Percentiles rank a stretch among this genome's conserved stretches.
Evolutionary conservation across 352 stramenopile genomes (phyloP).

Genomic region (Peronospora farinosa): DNA sequence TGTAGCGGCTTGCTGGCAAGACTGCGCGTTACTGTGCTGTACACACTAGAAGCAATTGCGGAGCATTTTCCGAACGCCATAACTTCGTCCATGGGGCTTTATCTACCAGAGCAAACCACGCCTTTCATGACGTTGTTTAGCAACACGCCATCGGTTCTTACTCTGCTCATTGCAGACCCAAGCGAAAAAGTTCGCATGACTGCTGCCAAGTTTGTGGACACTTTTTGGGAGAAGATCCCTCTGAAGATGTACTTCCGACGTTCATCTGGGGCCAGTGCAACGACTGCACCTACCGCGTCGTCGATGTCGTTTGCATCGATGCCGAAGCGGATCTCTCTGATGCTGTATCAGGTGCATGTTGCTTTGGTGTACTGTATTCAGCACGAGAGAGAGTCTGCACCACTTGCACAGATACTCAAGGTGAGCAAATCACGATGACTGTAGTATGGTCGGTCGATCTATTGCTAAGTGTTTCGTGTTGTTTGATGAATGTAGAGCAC

Average conservation of each 20-base stretch:
- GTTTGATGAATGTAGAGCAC: slow-evolving; percentile 33
- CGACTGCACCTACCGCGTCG: slow-evolving; percentile 21
- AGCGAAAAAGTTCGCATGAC: slow-evolving; percentile 67
- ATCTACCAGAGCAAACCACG: slow-evolving; percentile 74
- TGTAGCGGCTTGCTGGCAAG: slow-evolving; percentile 58
- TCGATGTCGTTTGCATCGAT: slow-evolving; percentile 80
- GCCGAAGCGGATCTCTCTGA: slow-evolving; percentile 73
- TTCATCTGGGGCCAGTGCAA: slow-evolving; percentile 29
- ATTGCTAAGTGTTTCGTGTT: slow-evolving; percentile 4
- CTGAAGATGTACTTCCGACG: slow-evolving; percentile 78
- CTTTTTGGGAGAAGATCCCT: slow-evolving; percentile 76
- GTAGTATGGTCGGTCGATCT: background rate
- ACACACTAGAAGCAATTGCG: slow-evolving; percentile 62
- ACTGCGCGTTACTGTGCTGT: slow-evolving; percentile 66
- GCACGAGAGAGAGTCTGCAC: slow-evolving; percentile 55
- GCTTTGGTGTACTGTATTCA: slow-evolving; percentile 79
- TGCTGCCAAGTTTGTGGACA: slow-evolving; percentile 76
- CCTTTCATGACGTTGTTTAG: slow-evolving; percentile 82
- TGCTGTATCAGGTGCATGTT: slow-evolving; percentile 81
- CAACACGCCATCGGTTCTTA: slow-evolving; percentile 67
- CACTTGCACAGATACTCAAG: slow-evolving; percentile 70
- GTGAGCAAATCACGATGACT: slow-evolving; percentile 18
- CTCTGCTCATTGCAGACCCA: slow-evolving; percentile 66
- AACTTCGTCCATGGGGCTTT: slow-evolving; percentile 72
- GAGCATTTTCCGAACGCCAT: slow-evolving; percentile 62